These are phyloP conservation scores for Lactifluus rugatus DNA, from an alignment of 768 basidiomycete genomes.

Conservation along the genomic window DNA sequence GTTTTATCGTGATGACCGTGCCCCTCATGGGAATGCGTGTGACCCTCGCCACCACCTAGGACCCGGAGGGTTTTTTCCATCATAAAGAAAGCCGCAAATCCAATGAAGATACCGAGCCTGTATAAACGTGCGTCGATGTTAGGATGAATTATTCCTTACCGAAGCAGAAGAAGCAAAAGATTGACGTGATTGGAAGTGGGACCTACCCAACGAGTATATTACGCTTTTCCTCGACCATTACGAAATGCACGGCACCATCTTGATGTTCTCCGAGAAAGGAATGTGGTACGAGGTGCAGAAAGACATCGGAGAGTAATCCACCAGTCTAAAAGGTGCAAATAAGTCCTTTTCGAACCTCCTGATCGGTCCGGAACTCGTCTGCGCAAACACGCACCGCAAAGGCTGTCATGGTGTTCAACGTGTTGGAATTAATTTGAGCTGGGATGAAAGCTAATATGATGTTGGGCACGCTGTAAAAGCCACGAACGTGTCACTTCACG, in stretches of 20 bases:
- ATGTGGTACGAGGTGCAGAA: slow-evolving; percentile 85
- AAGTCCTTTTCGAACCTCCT: neutral
- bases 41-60: slow-evolving; percentile 51
- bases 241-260: slow-evolving; percentile 58
- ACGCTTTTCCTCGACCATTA: slow-evolving; percentile 83
- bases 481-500: slow-evolving; percentile 19
- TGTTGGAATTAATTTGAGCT: slow-evolving; percentile 72
- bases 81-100: slow-evolving; percentile 85
- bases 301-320: slow-evolving; percentile 86
- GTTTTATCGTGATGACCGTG: slow-evolving; percentile 27
- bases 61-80: slow-evolving; percentile 90
- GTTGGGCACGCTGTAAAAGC: slow-evolving; percentile 64
- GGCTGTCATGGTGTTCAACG: slow-evolving; percentile 89
- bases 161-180: neutral
- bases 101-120: slow-evolving; percentile 73
- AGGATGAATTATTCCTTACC: neutral
- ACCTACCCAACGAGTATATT: slow-evolving; percentile 83
- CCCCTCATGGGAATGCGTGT: slow-evolving; percentile 52
- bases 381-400: slow-evolving; percentile 56
- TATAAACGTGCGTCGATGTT: slow-evolving; percentile 17
- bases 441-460: slow-evolving; percentile 93
- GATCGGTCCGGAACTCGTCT: neutral
- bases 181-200: neutral
- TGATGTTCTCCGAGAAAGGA: slow-evolving; percentile 85
- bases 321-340: slow-evolving; percentile 48